These are phyloP conservation scores for Porphyra umbilicalis DNA, from an alignment of 31 red algal species.

Conservation along the genomic window DNA sequence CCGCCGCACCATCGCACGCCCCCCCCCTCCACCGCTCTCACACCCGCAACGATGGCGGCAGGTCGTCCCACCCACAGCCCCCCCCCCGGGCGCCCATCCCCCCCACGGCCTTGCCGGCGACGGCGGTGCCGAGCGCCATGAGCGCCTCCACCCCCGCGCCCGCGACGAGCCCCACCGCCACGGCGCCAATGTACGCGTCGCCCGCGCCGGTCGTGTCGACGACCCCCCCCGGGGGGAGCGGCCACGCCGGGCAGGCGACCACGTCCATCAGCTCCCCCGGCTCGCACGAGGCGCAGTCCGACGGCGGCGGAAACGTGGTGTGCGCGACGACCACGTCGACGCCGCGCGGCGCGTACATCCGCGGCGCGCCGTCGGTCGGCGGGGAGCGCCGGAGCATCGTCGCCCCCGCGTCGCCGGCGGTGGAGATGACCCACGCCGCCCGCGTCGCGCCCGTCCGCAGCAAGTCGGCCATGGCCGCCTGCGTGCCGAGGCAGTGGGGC, in stretches of 20 bases:
- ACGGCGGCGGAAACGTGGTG: conserved; percentile 12
- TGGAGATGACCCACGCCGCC: conserved; percentile 65
- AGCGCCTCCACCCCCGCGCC: not conserved
- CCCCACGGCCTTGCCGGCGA: conserved; percentile 8
- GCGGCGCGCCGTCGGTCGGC: not conserved
- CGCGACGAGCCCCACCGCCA: conserved; percentile 51
- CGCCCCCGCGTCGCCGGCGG: conserved; percentile 47
- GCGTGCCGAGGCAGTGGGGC: conserved; percentile 2
- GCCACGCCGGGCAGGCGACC: conserved; percentile 70
- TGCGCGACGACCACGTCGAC: conserved; percentile 7
- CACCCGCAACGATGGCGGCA: no score
- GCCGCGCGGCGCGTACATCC: not conserved
- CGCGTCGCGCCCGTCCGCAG: conserved; percentile 14
- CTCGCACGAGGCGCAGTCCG: conserved; percentile 1
- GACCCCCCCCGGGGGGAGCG: conserved; percentile 13
- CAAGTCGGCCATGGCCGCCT: conserved; percentile 28
- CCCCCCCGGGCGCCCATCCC: not conserved
- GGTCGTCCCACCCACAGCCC: not conserved
- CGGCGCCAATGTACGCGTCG: conserved; percentile 85
- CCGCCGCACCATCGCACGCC: no score
- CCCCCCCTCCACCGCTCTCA: no score
- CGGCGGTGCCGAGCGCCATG: conserved; percentile 13
- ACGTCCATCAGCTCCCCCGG: conserved; percentile 24
- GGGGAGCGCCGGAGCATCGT: conserved; percentile 24
- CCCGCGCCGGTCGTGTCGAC: conserved; percentile 96